Base-by-base conservation (phyloP, 2,329 filamentous ascomycete genomes). In the Thermothelomyces thermophilus region DNA sequence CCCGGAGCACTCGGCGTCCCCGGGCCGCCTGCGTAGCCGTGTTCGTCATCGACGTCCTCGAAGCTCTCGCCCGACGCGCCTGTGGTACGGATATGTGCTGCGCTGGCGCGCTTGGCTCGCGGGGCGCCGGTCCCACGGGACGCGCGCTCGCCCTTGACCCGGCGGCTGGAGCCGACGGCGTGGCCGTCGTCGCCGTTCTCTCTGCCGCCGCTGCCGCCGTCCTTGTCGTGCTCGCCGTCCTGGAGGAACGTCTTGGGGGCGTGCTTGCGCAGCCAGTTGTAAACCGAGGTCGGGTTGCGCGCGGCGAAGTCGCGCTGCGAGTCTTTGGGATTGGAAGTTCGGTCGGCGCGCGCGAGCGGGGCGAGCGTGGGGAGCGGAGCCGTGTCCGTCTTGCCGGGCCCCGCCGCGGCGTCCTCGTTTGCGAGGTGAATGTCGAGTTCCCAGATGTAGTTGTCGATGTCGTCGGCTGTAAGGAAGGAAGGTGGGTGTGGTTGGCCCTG, bases 191-290 rank as follows among this genome's bases (percentile, higher is more conserved):
- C 65, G n/a, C 67, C 68, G 45, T 71, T 36, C 51, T 54, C 36
- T 11, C 33, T 46, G 34, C 28, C 45, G 41, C 56, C 50, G 52
- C 34, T 65, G 35, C 67, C 65, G 16, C 67, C 68, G 45, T 71
- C 68, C 46, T 64, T 67, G 46, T 71, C 72, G 57, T 65, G 51
- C 60, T 84, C 82, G 49, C 82, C 80, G 61, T 90, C 87, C 65
- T 95, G 86, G 17, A 94, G 71, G 70, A 95, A 90, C 42, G 90
- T 83, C 66, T 91, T 84, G 3, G 90, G 87, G 52, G 88, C 84
- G 67, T 95, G 78, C 63, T 88, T 83, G 55, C 88, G 80, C 11
- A 98, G 79, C 93, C 93, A 98, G 67, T 94, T 96, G 71, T 95
- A 94, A 3, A 95, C 90, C 52, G 87, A 94, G 36, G 89, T 87